A percentile compares a stretch with the other conserved stretches of the same genome.
Evolutionary conservation across 441 rosid genomes (phyloP).

Genomic region (Populus hybrid): DNA sequence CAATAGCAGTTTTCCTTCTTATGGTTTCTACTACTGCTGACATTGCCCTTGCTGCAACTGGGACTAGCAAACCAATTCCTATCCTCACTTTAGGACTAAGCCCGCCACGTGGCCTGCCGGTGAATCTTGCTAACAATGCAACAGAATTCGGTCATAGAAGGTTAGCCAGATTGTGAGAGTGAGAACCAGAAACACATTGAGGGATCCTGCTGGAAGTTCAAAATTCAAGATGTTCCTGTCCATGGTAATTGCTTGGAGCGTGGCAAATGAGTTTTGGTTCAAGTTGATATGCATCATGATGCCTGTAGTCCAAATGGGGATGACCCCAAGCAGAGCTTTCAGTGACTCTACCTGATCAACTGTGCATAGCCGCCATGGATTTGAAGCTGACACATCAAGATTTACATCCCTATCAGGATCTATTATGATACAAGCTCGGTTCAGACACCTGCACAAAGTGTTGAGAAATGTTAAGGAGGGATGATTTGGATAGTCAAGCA

Average conservation of each 20-base stretch:
- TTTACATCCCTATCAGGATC: constrained; percentile 35
- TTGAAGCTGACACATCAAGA: constrained; percentile 30
- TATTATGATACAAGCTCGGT: constrained; percentile 53
- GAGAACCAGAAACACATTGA: constrained; percentile 27
- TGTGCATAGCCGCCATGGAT: constrained; percentile 54
- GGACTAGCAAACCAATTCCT: constrained; percentile 40
- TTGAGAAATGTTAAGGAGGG: neutral
- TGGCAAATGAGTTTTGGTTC: constrained; percentile 33
- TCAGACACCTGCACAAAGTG: constrained; percentile 38
- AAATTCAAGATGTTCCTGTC: constrained; percentile 42
- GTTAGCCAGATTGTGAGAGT: constrained; percentile 27
- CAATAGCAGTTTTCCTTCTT: constrained; percentile 19
- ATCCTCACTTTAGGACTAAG: constrained; percentile 42
- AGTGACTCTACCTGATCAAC: constrained; percentile 69
- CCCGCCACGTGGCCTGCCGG: constrained; percentile 25
- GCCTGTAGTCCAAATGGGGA: constrained; percentile 59
- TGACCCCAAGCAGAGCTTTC: constrained; percentile 41
- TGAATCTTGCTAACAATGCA: constrained; percentile 32
- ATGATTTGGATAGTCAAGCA: too few species aligned
- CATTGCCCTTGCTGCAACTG: constrained; percentile 23
- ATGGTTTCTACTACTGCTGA: constrained; percentile 36
- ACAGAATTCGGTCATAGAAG: constrained; percentile 35
- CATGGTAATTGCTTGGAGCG: constrained; percentile 47
- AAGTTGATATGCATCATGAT: constrained; percentile 27
- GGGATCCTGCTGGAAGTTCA: constrained; percentile 54